Conservation (phyloP, 805 yeast species). For the Wickerhamiella shivajii region DNA sequence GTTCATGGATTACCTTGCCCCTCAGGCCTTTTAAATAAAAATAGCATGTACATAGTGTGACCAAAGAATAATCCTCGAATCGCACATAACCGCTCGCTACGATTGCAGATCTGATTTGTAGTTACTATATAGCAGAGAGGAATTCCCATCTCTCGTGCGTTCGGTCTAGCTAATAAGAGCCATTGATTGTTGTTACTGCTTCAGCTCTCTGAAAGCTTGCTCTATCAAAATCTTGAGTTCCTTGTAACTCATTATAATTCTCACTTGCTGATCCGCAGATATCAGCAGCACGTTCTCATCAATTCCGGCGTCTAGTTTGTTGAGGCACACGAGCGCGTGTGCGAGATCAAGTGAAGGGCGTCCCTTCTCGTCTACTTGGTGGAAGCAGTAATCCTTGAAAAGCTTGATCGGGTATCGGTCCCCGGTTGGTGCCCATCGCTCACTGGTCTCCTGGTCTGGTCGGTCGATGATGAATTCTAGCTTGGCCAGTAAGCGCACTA, state of each 20-base stretch:
- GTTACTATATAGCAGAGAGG: too few relatives aligned
- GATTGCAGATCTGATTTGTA: too few relatives aligned
- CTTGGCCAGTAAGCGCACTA: slow-evolving; percentile 71
- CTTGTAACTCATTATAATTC: slow-evolving; percentile 72
- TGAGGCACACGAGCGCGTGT: slow-evolving; percentile 62
- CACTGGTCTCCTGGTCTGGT: slow-evolving; percentile 45
- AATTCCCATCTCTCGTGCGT: too few relatives aligned
- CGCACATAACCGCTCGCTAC: too few relatives aligned
- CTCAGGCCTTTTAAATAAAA: slow-evolving; percentile 18
- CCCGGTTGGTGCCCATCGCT: slow-evolving; percentile 60
- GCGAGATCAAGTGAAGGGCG: slow-evolving; percentile 68
- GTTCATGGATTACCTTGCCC: slow-evolving; percentile 27
- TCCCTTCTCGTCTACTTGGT: slow-evolving; percentile 65
- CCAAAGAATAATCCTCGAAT: too few relatives aligned
- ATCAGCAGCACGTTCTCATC: slow-evolving; percentile 72
- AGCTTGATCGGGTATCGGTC: slow-evolving; percentile 55
- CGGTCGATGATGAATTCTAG: slow-evolving; percentile 64
- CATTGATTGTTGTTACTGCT: too few relatives aligned
- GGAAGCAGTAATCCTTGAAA: slow-evolving; percentile 75
- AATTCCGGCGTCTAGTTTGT: slow-evolving; percentile 84
- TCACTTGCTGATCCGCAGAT: slow-evolving; percentile 70
- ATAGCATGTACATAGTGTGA: neutral
- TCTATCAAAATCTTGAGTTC: slow-evolving; percentile 61
- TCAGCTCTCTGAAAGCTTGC: slow-evolving; percentile 45
- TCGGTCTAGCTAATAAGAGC: too few relatives aligned